Conservation (phyloP, 495 filamentous ascomycete species). For the Trichoderma parareesei region DNA sequence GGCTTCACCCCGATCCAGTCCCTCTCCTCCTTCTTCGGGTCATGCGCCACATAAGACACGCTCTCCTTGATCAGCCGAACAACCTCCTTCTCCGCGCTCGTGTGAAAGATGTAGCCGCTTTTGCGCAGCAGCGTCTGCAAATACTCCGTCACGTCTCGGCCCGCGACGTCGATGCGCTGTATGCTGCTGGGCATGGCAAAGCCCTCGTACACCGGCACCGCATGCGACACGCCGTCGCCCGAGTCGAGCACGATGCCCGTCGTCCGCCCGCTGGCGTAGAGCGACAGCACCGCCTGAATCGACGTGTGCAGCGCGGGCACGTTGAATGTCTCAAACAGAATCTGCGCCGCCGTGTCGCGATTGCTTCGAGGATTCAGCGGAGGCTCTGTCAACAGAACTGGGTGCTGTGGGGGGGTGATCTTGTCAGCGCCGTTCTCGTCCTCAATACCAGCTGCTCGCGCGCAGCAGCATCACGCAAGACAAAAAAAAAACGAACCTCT, state of each 20-base stretch:
- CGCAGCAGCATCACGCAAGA: conserved; percentile 11
- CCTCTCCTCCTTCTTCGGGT: conserved; percentile 91
- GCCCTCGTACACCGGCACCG: conserved; percentile 95
- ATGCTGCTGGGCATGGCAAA: conserved; percentile 96
- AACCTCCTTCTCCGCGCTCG: conserved; percentile 96
- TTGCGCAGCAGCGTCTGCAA: conserved; percentile 87
- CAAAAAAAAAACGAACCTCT: conserved; percentile 49
- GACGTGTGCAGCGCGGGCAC: conserved; percentile 93
- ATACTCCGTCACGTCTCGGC: conserved; percentile 95
- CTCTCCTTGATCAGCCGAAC: conserved; percentile 96
- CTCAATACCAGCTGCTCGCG: neutral
- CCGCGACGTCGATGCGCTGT: conserved; percentile 90
- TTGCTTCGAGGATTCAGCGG: conserved; percentile 94
- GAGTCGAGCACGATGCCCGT: conserved; percentile 94
- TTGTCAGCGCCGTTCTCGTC: conserved; percentile 3
- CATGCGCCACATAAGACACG: conserved; percentile 80
- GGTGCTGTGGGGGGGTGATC: conserved; percentile 51
- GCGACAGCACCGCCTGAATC: conserved; percentile 91
- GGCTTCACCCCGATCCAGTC: conserved; percentile 71
- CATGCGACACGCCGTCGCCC: conserved; percentile 94
- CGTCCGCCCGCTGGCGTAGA: conserved; percentile 93
- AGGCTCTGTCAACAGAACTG: conserved; percentile 92
- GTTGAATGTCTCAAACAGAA: conserved; percentile 98
- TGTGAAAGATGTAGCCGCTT: conserved; percentile 90
- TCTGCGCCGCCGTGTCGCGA: conserved; percentile 92